Evolutionary conservation across 2,329 filamentous ascomycete genomes (phyloP).

Genomic region (Exophiala calicioides): DNA sequence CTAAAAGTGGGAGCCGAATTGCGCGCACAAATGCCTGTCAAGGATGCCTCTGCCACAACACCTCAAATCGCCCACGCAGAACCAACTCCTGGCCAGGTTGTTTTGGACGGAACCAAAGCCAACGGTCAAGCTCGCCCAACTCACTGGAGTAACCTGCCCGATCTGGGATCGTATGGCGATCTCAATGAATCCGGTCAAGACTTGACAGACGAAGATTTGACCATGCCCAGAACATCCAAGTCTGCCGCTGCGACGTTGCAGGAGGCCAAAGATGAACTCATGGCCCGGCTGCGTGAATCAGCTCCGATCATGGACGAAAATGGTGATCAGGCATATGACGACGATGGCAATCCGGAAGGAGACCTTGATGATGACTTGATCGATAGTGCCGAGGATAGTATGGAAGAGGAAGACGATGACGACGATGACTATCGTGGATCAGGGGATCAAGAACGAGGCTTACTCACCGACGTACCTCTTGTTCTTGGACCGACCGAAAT

Average conservation of each 20-base stretch:
- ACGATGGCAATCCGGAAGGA: constrained; percentile 49
- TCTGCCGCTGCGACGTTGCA: constrained; percentile 53
- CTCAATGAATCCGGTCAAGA: constrained; percentile 41
- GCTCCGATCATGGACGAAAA: constrained; percentile 39
- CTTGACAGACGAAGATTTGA: constrained; percentile 48
- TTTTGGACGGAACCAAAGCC: constrained; percentile 45
- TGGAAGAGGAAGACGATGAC: constrained; percentile 55
- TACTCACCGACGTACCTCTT: constrained; percentile 90
- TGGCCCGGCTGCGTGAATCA: constrained; percentile 51
- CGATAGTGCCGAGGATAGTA: constrained; percentile 45
- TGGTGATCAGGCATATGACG: constrained; percentile 46
- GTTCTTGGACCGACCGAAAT: constrained; percentile 94
- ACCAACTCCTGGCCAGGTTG: constrained; percentile 35
- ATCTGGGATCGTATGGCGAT: constrained; percentile 44
- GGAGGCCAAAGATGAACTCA: constrained; percentile 53
- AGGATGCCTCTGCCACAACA: constrained; percentile 3
- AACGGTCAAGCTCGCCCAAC: constrained; percentile 44
- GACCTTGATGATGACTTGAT: constrained; percentile 46
- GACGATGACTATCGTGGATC: constrained; percentile 55
- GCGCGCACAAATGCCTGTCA: constrained; percentile 24
- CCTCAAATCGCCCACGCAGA: constrained; percentile 1
- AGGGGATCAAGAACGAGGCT: constrained; percentile 64
- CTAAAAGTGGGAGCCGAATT: constrained; percentile 37
- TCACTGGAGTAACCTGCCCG: constrained; percentile 46
- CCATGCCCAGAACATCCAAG: constrained; percentile 49